Evolutionary conservation across 306 rosid species (phyloP).

Genomic region (Cicer arietinum): DNA sequence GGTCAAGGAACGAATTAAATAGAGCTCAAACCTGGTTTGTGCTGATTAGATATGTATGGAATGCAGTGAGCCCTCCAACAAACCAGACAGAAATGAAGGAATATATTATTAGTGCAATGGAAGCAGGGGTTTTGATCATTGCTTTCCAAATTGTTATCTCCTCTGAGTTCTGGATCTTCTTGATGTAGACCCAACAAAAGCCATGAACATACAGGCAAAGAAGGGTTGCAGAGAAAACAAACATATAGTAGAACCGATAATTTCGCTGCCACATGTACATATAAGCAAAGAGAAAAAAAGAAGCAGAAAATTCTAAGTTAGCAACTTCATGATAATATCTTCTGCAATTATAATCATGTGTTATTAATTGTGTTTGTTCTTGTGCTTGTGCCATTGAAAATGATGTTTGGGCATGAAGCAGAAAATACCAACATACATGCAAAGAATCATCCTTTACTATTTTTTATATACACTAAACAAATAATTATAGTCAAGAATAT

Average conservation of each 20-base stretch:
- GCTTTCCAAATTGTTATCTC: conserved; percentile 67
- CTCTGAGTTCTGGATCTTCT: conserved; percentile 62
- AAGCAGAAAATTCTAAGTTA: conserved; percentile 8
- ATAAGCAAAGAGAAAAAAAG: conserved; percentile 20
- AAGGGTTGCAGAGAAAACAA: conserved; percentile 64
- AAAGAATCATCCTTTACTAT: not conserved
- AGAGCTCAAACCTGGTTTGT: conserved; percentile 66
- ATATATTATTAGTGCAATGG: conserved; percentile 64
- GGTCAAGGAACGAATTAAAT: conserved; percentile 20
- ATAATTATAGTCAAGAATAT: not conserved
- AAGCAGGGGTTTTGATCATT: conserved; percentile 73
- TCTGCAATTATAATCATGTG: conserved; percentile 15
- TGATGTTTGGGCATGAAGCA: conserved; percentile 17
- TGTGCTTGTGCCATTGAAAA: conserved; percentile 4
- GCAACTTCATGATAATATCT: conserved; percentile 35
- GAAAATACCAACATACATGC: conserved; percentile 32
- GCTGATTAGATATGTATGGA: conserved; percentile 78
- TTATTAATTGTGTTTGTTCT: conserved; percentile 16
- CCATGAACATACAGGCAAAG: conserved; percentile 72
- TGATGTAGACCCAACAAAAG: conserved; percentile 78
- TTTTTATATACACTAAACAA: not conserved
- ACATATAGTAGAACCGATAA: conserved; percentile 75
- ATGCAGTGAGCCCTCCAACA: conserved; percentile 71
- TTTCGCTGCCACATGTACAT: conserved; percentile 64
- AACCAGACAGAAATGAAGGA: conserved; percentile 67